Evolutionary conservation across 1,284 basidiomycete genomes (phyloP).

Genomic region (Vanrija sp.): DNA sequence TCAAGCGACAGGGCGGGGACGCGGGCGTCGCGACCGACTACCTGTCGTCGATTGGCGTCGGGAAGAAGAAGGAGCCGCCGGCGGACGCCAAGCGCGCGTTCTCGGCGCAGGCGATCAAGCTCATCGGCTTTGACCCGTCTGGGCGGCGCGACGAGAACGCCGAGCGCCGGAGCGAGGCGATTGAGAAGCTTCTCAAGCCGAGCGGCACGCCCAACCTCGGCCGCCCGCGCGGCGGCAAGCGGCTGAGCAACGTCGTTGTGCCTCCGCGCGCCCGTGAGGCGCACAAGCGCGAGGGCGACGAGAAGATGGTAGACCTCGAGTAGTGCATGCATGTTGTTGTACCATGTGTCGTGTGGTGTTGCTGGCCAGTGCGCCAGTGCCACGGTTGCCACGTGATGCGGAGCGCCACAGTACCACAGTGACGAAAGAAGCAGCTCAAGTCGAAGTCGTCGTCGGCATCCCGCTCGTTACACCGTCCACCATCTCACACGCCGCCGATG

Average conservation of each 20-base stretch:
- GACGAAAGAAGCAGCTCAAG: no score
- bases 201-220: constrained; percentile 2
- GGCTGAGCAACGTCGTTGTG: constrained; percentile 2
- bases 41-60: constrained; percentile 53
- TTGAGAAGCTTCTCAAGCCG: constrained; percentile 15
- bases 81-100: constrained; percentile 41
- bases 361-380: no score
- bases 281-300: constrained; percentile 5
- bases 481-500: constrained; percentile 2
- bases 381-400: no score
- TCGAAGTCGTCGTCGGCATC: no score
- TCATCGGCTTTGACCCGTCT: constrained; percentile 47
- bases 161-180: constrained; percentile 26
- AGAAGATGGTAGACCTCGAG: constrained; percentile 30
- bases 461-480: neutral
- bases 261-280: neutral
- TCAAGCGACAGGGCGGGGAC: constrained; percentile 48
- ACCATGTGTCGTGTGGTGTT: neutral
- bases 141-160: constrained; percentile 12
- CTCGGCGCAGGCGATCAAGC: constrained; percentile 38
- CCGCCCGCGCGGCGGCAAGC: constrained; percentile 4
- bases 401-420: no score
- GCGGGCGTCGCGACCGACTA: constrained; percentile 36
- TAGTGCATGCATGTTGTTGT: constrained; percentile 9
- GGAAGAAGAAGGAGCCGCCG: constrained; percentile 17